Conservation (phyloP, 2,329 filamentous ascomycete genomes). For the Nothophoma quercina region DNA sequence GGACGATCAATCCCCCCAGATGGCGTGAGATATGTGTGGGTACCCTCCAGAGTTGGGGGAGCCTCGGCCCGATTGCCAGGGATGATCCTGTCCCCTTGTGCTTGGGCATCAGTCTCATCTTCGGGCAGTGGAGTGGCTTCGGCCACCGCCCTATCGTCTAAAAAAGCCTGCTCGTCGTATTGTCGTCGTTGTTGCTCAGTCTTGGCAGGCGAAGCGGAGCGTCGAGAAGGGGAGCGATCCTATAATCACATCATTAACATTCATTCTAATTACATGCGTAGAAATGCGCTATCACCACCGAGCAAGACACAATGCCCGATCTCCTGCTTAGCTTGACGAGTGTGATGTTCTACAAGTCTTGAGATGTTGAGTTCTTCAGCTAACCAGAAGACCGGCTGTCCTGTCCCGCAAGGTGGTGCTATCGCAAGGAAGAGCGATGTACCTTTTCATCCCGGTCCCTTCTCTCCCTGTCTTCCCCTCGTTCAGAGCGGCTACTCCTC, state of each 20-base stretch:
- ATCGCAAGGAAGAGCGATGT: conserved; percentile 44
- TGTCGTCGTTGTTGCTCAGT: conserved; percentile 30
- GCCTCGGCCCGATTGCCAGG: conserved; percentile 44
- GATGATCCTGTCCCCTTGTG: conserved; percentile 36
- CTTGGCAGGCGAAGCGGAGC: conserved; percentile 35
- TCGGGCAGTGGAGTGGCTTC: conserved; percentile 54
- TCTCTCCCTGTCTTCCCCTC: conserved; percentile 46
- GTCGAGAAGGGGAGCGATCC: conserved; percentile 41
- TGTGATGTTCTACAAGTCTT: conserved; percentile 1
- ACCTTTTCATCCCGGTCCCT: conserved; percentile 48
- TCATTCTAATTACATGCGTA: conserved; percentile 41
- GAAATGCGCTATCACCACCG: conserved; percentile 24
- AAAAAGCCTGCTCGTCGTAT: conserved; percentile 65
- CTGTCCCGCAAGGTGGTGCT: conserved; percentile 15
- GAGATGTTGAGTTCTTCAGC: not conserved
- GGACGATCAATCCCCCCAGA: conserved; percentile 36
- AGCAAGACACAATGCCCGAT: not conserved
- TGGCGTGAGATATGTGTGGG: conserved; percentile 30
- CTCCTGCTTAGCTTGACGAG: conserved; percentile 3
- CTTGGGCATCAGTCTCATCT: conserved; percentile 42
- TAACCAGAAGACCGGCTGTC: conserved; percentile 3
- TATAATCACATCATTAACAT: conserved; percentile 42
- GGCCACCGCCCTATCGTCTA: conserved; percentile 69
- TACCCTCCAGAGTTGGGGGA: conserved; percentile 35
- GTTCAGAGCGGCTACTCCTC: conserved; percentile 48